Evolutionary conservation across 768 basidiomycete genomes (phyloP).

Genomic region (Serendipita sp.): DNA sequence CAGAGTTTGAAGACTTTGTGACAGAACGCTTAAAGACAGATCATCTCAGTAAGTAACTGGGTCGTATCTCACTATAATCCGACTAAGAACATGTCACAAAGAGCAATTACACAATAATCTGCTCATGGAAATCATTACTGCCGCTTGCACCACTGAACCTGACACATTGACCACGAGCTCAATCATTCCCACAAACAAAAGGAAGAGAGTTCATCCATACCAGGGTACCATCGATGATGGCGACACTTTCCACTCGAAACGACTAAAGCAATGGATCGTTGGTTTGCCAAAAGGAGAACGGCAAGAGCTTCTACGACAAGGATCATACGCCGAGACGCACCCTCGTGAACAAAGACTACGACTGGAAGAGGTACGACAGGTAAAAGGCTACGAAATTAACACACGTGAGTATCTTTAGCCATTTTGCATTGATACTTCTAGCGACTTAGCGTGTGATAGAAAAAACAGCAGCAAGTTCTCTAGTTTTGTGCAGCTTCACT

Average conservation of each 20-base stretch:
- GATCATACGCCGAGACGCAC: not conserved
- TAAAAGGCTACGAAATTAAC: not conserved
- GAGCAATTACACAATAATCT: slow-evolving; percentile 74
- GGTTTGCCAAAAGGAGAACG: slow-evolving; percentile 59
- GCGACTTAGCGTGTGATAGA: not conserved
- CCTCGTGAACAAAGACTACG: not conserved
- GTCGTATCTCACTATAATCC: slow-evolving; percentile 3
- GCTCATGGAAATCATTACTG: slow-evolving; percentile 70
- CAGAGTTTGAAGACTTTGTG: slow-evolving; percentile 60
- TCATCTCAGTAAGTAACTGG: slow-evolving; percentile 27
- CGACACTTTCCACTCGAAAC: slow-evolving; percentile 39
- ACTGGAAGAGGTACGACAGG: slow-evolving; percentile 2
- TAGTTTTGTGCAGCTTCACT: slow-evolving; percentile 1
- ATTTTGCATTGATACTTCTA: not conserved
- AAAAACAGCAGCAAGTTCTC: not conserved
- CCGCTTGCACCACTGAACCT: slow-evolving; percentile 51
- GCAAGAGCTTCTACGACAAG: not conserved
- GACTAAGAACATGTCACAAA: slow-evolving; percentile 17
- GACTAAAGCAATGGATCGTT: slow-evolving; percentile 62
- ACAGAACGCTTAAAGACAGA: slow-evolving; percentile 45
- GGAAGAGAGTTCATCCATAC: slow-evolving; percentile 51
- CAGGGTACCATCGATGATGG: slow-evolving; percentile 45
- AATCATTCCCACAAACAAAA: slow-evolving; percentile 28
- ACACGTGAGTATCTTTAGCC: not conserved
- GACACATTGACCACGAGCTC: slow-evolving; percentile 1